Conservation (phyloP, 257 asterid species). For the Nicotiana benthamiana region DNA sequence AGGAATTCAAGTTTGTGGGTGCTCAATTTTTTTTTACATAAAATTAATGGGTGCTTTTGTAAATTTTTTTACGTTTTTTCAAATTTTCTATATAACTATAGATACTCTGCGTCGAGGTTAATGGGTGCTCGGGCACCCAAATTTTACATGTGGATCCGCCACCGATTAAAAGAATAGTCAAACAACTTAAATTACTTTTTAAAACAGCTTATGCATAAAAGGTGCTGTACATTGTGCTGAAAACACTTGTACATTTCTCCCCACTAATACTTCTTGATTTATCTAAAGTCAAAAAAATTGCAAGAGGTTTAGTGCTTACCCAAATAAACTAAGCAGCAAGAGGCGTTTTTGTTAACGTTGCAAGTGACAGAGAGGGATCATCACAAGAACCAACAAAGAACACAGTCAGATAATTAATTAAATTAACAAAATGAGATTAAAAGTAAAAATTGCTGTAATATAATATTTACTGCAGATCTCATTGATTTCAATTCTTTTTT, state of each 20-base stretch:
- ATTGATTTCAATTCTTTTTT: conserved; percentile 16
- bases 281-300: not conserved
- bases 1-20: too few relatives aligned
- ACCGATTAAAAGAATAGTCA: not conserved
- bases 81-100: too few relatives aligned
- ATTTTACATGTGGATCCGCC: too few relatives aligned
- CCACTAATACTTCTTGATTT: not conserved
- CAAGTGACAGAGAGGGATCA: conserved; percentile 22
- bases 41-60: too few relatives aligned
- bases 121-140: too few relatives aligned
- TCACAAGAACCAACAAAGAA: conserved; percentile 39
- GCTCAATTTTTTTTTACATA: too few relatives aligned
- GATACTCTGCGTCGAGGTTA: too few relatives aligned
- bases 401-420: conserved; percentile 18
- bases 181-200: not conserved
- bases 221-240: not conserved
- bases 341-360: conserved; percentile 39
- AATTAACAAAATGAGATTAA: conserved; percentile 3
- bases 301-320: conserved; percentile 36
- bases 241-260: not conserved
- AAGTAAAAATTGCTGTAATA: not conserved
- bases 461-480: conserved; percentile 53
- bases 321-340: conserved; percentile 64
- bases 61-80: too few relatives aligned
- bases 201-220: not conserved